Evolutionary conservation across 2,329 filamentous ascomycete species (phyloP).

Genomic region (Endothia cerciana): DNA sequence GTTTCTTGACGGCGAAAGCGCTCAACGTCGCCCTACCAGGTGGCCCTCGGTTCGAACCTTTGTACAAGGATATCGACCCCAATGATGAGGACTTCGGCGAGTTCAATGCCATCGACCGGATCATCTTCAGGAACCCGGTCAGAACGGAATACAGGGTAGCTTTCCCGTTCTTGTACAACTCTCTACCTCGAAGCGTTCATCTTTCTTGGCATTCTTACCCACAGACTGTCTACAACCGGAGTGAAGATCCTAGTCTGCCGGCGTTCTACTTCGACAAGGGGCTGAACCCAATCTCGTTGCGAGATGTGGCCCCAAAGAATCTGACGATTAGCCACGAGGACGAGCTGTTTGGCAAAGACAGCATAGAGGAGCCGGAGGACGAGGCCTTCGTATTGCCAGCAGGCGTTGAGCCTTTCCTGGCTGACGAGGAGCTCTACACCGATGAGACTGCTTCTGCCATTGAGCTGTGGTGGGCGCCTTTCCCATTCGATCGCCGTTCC

Average conservation of each 20-base stretch:
- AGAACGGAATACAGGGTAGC: conserved; percentile 95
- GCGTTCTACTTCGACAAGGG: conserved; percentile 98
- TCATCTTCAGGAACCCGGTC: conserved; percentile 95
- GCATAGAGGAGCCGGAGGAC: conserved; percentile 74
- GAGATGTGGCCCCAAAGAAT: conserved; percentile 92
- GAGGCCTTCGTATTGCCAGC: conserved; percentile 83
- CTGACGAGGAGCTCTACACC: conserved; percentile 85
- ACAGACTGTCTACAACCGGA: conserved; percentile 86
- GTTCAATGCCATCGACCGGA: conserved; percentile 98
- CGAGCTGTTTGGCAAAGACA: conserved; percentile 83
- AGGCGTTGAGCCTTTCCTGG: conserved; percentile 84
- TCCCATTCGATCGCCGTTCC: conserved; percentile 91
- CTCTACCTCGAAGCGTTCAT: conserved; percentile 89
- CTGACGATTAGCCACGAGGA: conserved; percentile 92
- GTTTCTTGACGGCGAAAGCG: conserved; percentile 94
- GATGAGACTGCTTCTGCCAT: conserved; percentile 90
- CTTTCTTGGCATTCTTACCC: conserved; percentile 93
- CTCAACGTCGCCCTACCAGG: conserved; percentile 97
- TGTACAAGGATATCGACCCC: conserved; percentile 98
- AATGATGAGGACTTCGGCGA: conserved; percentile 99
- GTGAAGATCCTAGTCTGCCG: conserved; percentile 85
- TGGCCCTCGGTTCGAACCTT: conserved; percentile 91
- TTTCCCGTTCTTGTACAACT: conserved; percentile 95
- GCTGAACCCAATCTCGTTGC: conserved; percentile 96
- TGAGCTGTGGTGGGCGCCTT: conserved; percentile 96